phyloP scores from a whole-genome alignment of 2,329 filamentous ascomycete species.

The Neocatenulostroma microsporum region DNA sequence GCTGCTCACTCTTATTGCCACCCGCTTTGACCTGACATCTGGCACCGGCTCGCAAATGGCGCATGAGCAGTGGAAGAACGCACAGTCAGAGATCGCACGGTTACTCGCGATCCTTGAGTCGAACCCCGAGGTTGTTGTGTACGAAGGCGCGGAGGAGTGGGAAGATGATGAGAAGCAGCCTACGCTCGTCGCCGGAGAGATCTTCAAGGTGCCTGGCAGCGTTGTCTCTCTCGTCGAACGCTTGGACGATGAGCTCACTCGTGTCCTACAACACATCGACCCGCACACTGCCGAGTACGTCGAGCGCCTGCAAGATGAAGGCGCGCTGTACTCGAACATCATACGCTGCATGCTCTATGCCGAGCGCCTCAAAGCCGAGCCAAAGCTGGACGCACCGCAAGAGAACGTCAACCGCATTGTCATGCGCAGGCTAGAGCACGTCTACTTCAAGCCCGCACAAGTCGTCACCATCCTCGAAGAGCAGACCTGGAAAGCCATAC shows the following conservation, averaged over 20 bases:
- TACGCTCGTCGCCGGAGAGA: constrained; percentile 60
- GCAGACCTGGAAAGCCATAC: constrained; percentile 80
- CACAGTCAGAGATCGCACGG: constrained; percentile 73
- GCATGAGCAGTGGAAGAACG: constrained; percentile 92
- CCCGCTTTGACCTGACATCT: constrained; percentile 84
- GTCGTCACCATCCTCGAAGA: constrained; percentile 92
- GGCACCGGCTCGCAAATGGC: constrained; percentile 77
- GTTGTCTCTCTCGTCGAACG: constrained; percentile 91
- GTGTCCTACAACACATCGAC: constrained; percentile 95
- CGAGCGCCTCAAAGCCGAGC: constrained; percentile 66
- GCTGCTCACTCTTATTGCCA: constrained; percentile 82
- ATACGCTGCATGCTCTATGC: constrained; percentile 83
- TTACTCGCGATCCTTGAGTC: constrained; percentile 72
- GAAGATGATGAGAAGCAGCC: constrained; percentile 96
- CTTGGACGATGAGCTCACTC: constrained; percentile 91
- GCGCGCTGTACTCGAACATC: constrained; percentile 82
- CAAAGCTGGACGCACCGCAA: constrained; percentile 65
- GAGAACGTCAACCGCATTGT: constrained; percentile 87
- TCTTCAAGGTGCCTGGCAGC: constrained; percentile 88
- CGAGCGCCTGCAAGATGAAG: constrained; percentile 86
- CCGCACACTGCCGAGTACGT: constrained; percentile 99
- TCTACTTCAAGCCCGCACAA: constrained; percentile 97
- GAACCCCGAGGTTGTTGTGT: constrained; percentile 67
- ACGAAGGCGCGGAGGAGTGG: constrained; percentile 90
- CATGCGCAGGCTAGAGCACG: constrained; percentile 89